A percentile compares a stretch with the other conserved stretches of the same genome.
Evolutionary conservation across 1,139 yeast genomes (phyloP).

Genomic region (Blastobotrys illinoisensis): DNA sequence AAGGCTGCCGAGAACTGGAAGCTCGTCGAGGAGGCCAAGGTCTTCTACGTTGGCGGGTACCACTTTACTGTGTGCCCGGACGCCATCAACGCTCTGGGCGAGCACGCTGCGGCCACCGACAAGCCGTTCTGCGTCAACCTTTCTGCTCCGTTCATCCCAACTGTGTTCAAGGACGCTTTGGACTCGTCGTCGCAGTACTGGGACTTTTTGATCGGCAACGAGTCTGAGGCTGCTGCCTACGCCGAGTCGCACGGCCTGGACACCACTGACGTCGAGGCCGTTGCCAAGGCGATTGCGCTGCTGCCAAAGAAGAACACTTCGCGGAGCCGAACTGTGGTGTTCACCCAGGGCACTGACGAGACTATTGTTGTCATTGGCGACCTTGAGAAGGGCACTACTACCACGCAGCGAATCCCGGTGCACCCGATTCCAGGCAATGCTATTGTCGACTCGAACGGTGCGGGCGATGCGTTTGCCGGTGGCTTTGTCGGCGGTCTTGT

Average conservation of each 20-base stretch:
- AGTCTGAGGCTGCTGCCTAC: slow-evolving; percentile 92
- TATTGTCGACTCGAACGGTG: slow-evolving; percentile 94
- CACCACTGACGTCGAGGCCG: slow-evolving; percentile 60
- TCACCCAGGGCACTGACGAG: slow-evolving; percentile 91
- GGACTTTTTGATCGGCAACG: slow-evolving; percentile 90
- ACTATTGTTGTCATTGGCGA: slow-evolving; percentile 60
- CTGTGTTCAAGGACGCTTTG: slow-evolving; percentile 89
- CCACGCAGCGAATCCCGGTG: slow-evolving; percentile 57
- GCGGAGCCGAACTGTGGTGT: slow-evolving; percentile 75
- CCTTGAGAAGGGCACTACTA: slow-evolving; percentile 41
- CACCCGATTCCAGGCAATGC: slow-evolving; percentile 59
- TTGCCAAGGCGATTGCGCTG: slow-evolving; percentile 77
- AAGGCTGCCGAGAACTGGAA: slow-evolving; percentile 89
- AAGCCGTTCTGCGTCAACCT: slow-evolving; percentile 82
- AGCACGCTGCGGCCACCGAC: slow-evolving; percentile 82
- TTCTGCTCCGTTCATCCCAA: slow-evolving; percentile 95
- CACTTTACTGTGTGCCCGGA: slow-evolving; percentile 97
- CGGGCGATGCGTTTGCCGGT: slow-evolving; percentile 99
- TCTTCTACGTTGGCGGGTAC: slow-evolving; percentile 94
- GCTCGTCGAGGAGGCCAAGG: slow-evolving; percentile 71
- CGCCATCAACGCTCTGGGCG: slow-evolving; percentile 82
- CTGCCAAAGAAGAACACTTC: slow-evolving; percentile 69
- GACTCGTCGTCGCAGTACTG: slow-evolving; percentile 79
- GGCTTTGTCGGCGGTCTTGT: slow-evolving; percentile 92
- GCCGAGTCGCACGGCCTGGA: slow-evolving; percentile 72